Percentiles rank a stretch among this genome's conserved stretches.
Conservation (phyloP, 2,329 filamentous ascomycete genomes). For the Arachnomyces sp. region DNA sequence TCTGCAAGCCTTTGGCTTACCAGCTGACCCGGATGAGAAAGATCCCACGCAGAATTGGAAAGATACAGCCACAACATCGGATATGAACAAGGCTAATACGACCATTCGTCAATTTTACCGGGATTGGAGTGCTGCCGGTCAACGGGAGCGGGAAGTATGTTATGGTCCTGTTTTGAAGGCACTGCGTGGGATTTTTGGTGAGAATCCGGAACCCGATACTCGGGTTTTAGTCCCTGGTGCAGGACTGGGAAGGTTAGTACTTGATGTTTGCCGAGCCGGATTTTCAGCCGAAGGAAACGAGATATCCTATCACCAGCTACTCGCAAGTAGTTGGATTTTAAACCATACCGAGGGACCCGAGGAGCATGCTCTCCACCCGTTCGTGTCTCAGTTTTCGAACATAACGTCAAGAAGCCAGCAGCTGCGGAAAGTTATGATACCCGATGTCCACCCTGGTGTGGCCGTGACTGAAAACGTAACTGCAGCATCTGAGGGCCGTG, state of each 20-base stretch:
- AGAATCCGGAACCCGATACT: slow-evolving; percentile 35
- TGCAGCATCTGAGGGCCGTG: slow-evolving; percentile 12
- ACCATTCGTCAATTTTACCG: slow-evolving; percentile 90
- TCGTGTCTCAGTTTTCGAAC: slow-evolving; percentile 82
- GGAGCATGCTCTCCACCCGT: slow-evolving; percentile 71
- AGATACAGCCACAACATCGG: slow-evolving; percentile 59
- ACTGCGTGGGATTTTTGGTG: slow-evolving; percentile 45
- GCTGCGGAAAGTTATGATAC: slow-evolving; percentile 62
- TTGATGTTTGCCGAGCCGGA: slow-evolving; percentile 68
- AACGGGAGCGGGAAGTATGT: slow-evolving; percentile 63
- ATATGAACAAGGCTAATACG: slow-evolving; percentile 85
- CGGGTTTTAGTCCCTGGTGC: slow-evolving; percentile 81
- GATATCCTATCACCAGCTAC: slow-evolving; percentile 93
- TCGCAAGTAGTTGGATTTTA: slow-evolving; percentile 60
- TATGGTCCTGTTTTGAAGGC: slow-evolving; percentile 65
- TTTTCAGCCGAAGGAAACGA: slow-evolving; percentile 81
- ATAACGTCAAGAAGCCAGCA: slow-evolving; percentile 66
- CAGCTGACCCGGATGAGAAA: slow-evolving; percentile 27
- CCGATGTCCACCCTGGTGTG: slow-evolving; percentile 66
- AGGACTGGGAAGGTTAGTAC: slow-evolving; percentile 78
- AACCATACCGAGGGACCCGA: slow-evolving; percentile 48
- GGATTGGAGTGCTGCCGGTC: slow-evolving; percentile 81
- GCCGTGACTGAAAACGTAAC: slow-evolving; percentile 37
- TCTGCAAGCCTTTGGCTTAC: slow-evolving; percentile 57
- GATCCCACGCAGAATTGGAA: slow-evolving; percentile 53